These are phyloP conservation scores for Phylloboletellus chloephorus DNA, from an alignment of 1,284 basidiomycete species.

Conservation along the genomic window DNA sequence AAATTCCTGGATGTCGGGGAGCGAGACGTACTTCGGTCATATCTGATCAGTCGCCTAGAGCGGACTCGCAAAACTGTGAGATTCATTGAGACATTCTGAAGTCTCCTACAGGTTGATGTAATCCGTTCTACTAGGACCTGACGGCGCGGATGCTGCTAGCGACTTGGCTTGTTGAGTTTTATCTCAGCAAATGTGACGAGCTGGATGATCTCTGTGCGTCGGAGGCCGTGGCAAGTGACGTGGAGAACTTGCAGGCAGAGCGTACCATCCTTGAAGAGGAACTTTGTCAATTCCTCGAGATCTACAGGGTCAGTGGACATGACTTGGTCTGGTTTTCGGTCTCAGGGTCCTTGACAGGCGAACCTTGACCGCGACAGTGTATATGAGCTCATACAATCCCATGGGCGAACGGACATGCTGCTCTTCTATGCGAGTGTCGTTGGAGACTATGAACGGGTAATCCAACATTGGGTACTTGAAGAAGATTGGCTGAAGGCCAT, in stretches of 20 bases:
- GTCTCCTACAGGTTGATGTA: not conserved
- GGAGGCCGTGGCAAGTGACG: slow-evolving; percentile 79
- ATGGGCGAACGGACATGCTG: slow-evolving; percentile 90
- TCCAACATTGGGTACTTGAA: slow-evolving; percentile 91
- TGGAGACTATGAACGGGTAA: slow-evolving; percentile 79
- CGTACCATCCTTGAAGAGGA: slow-evolving; percentile 87
- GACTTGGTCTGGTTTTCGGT: not conserved
- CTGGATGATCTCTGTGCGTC: slow-evolving; percentile 87
- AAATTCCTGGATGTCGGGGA: slow-evolving; percentile 89
- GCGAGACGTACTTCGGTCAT: slow-evolving; percentile 89
- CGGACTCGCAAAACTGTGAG: slow-evolving; percentile 71
- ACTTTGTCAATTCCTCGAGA: slow-evolving; percentile 85
- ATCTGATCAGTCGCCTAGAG: slow-evolving; percentile 85
- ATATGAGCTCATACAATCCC: slow-evolving; percentile 90
- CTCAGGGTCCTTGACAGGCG: slow-evolving; percentile 39
- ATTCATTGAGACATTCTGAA: slow-evolving; percentile 3
- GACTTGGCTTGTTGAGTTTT: slow-evolving; percentile 98
- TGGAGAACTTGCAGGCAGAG: slow-evolving; percentile 82
- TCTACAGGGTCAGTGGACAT: slow-evolving; percentile 65
- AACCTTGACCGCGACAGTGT: slow-evolving; percentile 82
- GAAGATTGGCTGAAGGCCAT: slow-evolving; percentile 92
- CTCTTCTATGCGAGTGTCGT: slow-evolving; percentile 84
- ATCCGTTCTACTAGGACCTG: slow-evolving; percentile 54
- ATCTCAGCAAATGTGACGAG: slow-evolving; percentile 93
- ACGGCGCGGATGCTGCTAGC: slow-evolving; percentile 97